phyloP scores from a whole-genome alignment of 495 filamentous ascomycete species.

The Hypoxylon rickii region DNA sequence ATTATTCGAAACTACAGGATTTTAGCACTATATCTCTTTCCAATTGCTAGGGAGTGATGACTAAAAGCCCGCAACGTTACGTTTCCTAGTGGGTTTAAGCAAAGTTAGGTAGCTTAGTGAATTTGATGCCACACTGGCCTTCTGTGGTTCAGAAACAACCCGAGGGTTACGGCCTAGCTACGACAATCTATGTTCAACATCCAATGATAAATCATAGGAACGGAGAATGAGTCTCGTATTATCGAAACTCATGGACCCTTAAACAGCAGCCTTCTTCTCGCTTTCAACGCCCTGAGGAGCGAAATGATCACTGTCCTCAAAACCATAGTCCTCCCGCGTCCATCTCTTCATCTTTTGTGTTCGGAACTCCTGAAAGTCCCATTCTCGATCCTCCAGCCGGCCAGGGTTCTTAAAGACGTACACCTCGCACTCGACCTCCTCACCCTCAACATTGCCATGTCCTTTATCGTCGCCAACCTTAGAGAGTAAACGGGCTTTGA shows the following conservation, averaged over 20 bases:
- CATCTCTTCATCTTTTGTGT: constrained; percentile 65
- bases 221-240: background rate
- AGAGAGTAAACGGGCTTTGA: constrained; percentile 62
- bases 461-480: constrained; percentile 46
- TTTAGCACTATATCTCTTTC: too few species aligned
- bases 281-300: constrained; percentile 19
- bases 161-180: too few species aligned
- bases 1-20: too few species aligned
- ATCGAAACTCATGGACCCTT: constrained; percentile 14
- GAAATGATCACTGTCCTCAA: constrained; percentile 39
- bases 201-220: background rate
- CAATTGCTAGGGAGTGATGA: too few species aligned
- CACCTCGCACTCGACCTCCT: constrained; percentile 68
- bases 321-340: constrained; percentile 49
- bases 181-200: too few species aligned
- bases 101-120: too few species aligned
- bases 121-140: constrained; percentile 2
- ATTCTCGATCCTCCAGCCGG: constrained; percentile 69
- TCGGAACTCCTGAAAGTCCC: constrained; percentile 80
- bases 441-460: constrained; percentile 55
- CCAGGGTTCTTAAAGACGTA: constrained; percentile 69
- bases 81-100: too few species aligned
- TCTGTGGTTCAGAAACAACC: too few species aligned
- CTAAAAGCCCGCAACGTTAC: too few species aligned
- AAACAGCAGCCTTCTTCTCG: constrained; percentile 29